Evolutionary conservation across 305 asterid genomes (phyloP), one percentile per base, ranked within the genome.

Genomic region (Salvia sclarea): DNA sequence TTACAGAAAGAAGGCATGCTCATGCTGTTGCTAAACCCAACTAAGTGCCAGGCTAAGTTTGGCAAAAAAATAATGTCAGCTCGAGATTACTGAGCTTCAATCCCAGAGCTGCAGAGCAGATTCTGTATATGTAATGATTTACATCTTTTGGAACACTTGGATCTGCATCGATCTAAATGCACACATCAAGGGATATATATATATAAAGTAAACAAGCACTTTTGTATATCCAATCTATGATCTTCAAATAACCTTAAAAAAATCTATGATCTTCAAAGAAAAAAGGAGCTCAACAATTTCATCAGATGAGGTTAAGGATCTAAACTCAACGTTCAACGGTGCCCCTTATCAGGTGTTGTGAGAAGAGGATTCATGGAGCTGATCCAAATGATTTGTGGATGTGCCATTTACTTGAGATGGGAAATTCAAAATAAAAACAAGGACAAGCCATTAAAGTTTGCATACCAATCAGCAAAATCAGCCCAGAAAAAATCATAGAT

Each of bases 381-480:
- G 1, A 44, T 30, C 43, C 45, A 1, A 61, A 58, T 21, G 31
- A 59, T 25, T 69, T 18, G 7, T 5, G 59, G 54, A 55, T 10
- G 55, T 53, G 16, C 21, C 18, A 49, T 52, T 37, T 38, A 35
- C 13, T 53, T 52, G 28, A 30, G 48, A 59, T 13, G 55, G 17
- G 11, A 24, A 50, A 61, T 22, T 69, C 2, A 38, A 66, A 68
- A 50, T 4, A 50, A 66, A 60, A 10, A 20, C 11, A 14, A 49
- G 54, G 22, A 14, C 25, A 59, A 49, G 63, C 16, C 16, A 54
- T 30, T n/a, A 55, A 12, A 24, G 45, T 8, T 11, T 10, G 33
- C 82, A 61, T 80, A 93, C 98, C 98, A 93, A 80, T 93, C 98
- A 69, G 98, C 98, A 83, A 88, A 93, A 79, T 91, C 96, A 58